Evolutionary conservation across 129 eudicot genomes (phyloP), one percentile per base, ranked within the genome.

Genomic region (Chrysanthemum seticuspe): DNA sequence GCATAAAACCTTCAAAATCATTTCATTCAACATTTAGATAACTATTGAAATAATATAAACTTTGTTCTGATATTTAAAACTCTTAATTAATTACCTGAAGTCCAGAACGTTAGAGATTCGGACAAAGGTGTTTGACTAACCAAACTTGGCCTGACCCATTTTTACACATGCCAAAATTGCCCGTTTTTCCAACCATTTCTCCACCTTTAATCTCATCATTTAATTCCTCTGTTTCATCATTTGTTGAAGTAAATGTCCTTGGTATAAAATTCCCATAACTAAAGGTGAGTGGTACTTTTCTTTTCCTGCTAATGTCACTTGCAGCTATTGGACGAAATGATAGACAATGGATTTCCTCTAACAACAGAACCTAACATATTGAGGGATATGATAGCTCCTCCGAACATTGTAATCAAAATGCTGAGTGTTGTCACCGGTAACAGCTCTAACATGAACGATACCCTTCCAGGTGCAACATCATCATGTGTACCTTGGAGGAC

Each of bases 261-360:
- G 15, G 15, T 19, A 40, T 12, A 18, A 68, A 44, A 36, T 56
- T 44, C 19, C 36, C 19, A 34, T 55, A 21, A 58, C 56, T 78
- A 19, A 19, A 67, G 50, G 57, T 61, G 5, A 67, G 7, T 40
- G 11, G 34, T 40, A 60, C 51, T 27, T 60, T 64, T 51, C 34
- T 55, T 57, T 49, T 69, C 50, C 23, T 53, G 56, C 71, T 23
- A 44, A 73, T 72, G 48, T 36, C 55, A 14, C 51, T 82, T 84
- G 76, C 91, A 94, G 99, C 87, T 94, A 78, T 80, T 94, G 74
- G 99, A 94, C 67, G 99, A 94, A 88, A 94, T 94, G 99, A 94
- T 94, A 79, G 99, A 94, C 83, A 94, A 94, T 82, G 99, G 99
- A 13, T 90, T 90, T 64, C 99, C 99, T 69, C 89, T 94, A 71